Conservation (phyloP, 2,329 filamentous ascomycete genomes). For the Pseudogymnoascus pannorum region DNA sequence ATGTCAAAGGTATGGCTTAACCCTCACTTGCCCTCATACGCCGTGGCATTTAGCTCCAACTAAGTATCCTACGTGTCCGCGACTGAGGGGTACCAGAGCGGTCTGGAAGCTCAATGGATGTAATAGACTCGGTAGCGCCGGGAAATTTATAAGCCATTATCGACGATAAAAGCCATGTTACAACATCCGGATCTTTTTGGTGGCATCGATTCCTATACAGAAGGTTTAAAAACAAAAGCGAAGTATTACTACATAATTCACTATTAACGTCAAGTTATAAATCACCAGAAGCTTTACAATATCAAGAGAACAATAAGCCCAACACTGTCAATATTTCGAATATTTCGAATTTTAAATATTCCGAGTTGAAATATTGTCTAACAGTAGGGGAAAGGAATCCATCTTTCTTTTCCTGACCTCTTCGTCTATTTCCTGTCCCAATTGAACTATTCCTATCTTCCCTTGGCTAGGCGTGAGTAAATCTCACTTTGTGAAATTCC, state of each 20-base stretch:
- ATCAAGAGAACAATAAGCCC: not conserved
- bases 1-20: not conserved
- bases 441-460: not conserved
- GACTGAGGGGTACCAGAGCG: not conserved
- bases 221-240: not conserved
- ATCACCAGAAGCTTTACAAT: not conserved
- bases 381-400: not conserved
- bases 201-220: not conserved
- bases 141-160: constrained; percentile 4
- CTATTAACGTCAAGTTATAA: not conserved
- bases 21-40: not conserved
- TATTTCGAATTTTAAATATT: not conserved
- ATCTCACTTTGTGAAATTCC: not conserved
- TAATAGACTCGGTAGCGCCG: not conserved
- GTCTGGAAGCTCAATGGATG: not conserved
- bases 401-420: not conserved
- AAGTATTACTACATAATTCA: not conserved
- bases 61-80: not conserved
- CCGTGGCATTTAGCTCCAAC: not conserved
- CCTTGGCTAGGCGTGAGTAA: not conserved
- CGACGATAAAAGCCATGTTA: not conserved
- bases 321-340: not conserved
- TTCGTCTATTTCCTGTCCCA: not conserved
- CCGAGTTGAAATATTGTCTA: not conserved
- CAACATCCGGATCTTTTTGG: not conserved